A percentile compares a stretch with the other conserved stretches of the same genome.
Evolutionary conservation across 495 filamentous ascomycete genomes (phyloP).

Genomic region (Daldinia bambusicola): DNA sequence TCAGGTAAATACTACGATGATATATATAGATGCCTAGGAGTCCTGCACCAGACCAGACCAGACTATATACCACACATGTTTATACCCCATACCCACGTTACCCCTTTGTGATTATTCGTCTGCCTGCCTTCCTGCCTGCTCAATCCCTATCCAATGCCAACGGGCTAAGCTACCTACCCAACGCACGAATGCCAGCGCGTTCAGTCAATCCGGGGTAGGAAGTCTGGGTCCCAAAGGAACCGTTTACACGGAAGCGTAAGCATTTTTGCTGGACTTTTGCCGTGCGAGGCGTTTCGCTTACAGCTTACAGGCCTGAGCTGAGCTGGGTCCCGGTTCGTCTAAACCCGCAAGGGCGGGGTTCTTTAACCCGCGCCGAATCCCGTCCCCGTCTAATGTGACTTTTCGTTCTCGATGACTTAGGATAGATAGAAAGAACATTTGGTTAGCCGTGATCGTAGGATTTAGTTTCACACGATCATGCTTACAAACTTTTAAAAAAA

Average conservation of each 20-base stretch:
- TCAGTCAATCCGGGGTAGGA: neutral
- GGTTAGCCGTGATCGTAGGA: too few relatives aligned
- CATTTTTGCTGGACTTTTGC: conserved; percentile 1
- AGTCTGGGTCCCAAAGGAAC: neutral
- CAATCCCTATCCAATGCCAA: neutral
- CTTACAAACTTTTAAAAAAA: too few relatives aligned
- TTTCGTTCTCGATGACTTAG: too few relatives aligned
- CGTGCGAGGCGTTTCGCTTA: neutral
- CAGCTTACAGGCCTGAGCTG: neutral
- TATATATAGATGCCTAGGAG: neutral
- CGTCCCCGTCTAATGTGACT: too few relatives aligned
- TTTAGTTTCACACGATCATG: too few relatives aligned
- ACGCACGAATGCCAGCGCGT: neutral
- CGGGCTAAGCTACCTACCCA: neutral
- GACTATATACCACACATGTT: too few relatives aligned
- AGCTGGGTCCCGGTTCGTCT: too few relatives aligned
- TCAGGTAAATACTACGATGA: neutral
- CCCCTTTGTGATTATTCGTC: too few relatives aligned
- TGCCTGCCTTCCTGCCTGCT: too few relatives aligned
- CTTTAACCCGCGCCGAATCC: neutral
- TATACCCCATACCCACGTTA: too few relatives aligned
- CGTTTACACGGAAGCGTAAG: neutral
- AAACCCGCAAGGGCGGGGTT: neutral
- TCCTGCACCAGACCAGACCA: neutral
- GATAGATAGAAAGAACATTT: too few relatives aligned